These are phyloP conservation scores for Colletotrichum neosansevieriae DNA, from an alignment of 2,329 filamentous ascomycete genomes.

Conservation along the genomic window DNA sequence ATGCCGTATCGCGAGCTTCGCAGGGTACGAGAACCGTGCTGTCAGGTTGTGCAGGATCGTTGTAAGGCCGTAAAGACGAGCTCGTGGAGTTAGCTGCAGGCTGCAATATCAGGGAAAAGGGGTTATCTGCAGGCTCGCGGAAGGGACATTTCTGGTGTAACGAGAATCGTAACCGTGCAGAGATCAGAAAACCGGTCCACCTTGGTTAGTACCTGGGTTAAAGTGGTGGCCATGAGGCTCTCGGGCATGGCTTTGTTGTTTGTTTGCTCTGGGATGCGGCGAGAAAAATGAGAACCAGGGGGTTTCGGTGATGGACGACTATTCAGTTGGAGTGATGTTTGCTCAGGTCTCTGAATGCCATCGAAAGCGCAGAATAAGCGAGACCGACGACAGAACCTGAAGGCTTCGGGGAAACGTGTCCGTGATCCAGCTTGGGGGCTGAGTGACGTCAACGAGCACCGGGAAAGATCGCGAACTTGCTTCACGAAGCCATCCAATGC, in stretches of 20 bases:
- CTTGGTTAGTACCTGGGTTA: not conserved
- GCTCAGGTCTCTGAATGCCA: no score
- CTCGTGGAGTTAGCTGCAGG: conserved; percentile 1
- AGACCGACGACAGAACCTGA: no score
- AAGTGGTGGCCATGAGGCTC: not conserved
- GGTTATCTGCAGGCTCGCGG: conserved; percentile 28
- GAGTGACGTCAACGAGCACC: no score
- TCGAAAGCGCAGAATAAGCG: no score
- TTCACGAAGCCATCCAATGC: no score
- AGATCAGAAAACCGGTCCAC: conserved; percentile 30
- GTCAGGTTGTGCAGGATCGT: not conserved
- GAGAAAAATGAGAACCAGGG: not conserved
- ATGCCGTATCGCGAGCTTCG: not conserved
- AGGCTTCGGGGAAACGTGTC: no score
- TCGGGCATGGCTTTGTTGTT: conserved; percentile 13
- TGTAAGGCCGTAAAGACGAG: conserved; percentile 3
- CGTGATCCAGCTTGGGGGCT: no score
- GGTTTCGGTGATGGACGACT: not conserved
- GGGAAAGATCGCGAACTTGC: no score
- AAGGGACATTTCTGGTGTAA: conserved; percentile 13
- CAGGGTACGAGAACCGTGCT: not conserved
- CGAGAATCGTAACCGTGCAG: conserved; percentile 19
- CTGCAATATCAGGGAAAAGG: conserved; percentile 10
- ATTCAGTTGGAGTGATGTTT: not conserved
- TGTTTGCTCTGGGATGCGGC: not conserved